Evolutionary conservation across 2,329 filamentous ascomycete genomes (phyloP), one percentile per base, ranked within the genome.

Genomic region (Ascochyta rabiei): DNA sequence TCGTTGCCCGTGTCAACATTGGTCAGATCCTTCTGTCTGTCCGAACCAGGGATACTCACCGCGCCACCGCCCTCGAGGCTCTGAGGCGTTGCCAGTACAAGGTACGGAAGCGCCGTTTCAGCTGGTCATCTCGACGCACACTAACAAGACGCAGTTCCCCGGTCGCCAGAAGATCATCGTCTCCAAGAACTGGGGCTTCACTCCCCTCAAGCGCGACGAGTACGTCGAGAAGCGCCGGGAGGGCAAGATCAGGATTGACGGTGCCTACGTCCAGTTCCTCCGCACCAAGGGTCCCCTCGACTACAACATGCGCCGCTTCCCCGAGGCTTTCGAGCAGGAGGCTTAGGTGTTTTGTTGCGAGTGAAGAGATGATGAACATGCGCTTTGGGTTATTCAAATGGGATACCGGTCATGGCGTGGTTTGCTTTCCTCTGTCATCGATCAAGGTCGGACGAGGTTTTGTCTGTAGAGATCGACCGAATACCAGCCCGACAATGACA

Each of bases 151-250:
- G n/a, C 23, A 74, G 70, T 99, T 99, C 91, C 95, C 95, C 71
- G 95, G 95, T 81, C 93, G 95, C 84, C 95, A 99, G 88, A 99
- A 99, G 92, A 98, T 99, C 85, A 97, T 99, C 77, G 89, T 98
- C 84, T 96, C 90, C 86, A 99, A 98, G 92, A 99, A 99, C 89
- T 99, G 95, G 95, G 95, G 95, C 73, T 99, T 99, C 90, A 99
- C 95, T 63, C 93, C 93, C 78, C 91, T 99, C 75, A 89, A 91
- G 76, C 93, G 95, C 74, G 95, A 98, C 73, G 95, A 99, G 81
- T 99, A 98, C 85, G 84, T 96, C 78, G 87, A 92, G 81, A 90
- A 93, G 85, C 96, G 96, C 87, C 86, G 91, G 78, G 89, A 89
- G 75, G 95, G 95, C 78, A 89, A 87, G 78, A 89, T 99, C 83